These are phyloP conservation scores for Cerioporus squamosus DNA, from an alignment of 1,284 basidiomycete species.

Conservation along the genomic window DNA sequence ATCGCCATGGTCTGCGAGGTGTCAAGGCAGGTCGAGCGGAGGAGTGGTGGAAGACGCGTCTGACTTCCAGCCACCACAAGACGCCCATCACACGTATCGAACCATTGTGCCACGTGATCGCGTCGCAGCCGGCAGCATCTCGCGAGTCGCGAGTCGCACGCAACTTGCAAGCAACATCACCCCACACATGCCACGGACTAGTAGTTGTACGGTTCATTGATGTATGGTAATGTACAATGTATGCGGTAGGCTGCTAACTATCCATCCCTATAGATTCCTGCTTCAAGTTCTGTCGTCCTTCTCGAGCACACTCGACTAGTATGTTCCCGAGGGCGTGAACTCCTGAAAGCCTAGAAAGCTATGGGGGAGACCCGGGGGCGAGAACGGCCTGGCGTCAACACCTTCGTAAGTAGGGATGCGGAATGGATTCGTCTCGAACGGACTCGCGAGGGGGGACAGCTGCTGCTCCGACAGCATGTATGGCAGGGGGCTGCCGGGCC, in stretches of 20 bases:
- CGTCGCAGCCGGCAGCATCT: not conserved
- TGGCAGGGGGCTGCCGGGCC: slow-evolving; percentile 10
- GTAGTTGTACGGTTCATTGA: not conserved
- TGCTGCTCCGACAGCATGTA: slow-evolving; percentile 8
- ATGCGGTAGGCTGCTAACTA: too few relatives aligned
- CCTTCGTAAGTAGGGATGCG: slow-evolving; percentile 23
- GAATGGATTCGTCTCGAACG: slow-evolving; percentile 13
- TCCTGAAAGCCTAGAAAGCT: slow-evolving; percentile 23
- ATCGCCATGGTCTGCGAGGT: not conserved
- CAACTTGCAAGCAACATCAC: not conserved
- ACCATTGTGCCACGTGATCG: slow-evolving; percentile 11
- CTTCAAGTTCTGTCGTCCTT: not conserved
- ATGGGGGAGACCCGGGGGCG: slow-evolving; percentile 14
- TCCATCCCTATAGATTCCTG: too few relatives aligned
- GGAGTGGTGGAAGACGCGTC: not conserved
- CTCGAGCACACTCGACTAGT: not conserved
- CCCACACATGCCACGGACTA: not conserved
- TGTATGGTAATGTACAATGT: not conserved
- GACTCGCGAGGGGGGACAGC: slow-evolving; percentile 21
- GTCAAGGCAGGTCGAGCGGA: not conserved
- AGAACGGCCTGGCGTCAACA: slow-evolving; percentile 23
- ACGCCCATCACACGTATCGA: not conserved
- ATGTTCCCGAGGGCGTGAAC: slow-evolving; percentile 9
- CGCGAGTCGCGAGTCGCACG: not conserved
- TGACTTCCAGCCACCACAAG: too few relatives aligned